Base-by-base conservation (phyloP, 768 basidiomycete species). In the Amanita exitialis region DNA sequence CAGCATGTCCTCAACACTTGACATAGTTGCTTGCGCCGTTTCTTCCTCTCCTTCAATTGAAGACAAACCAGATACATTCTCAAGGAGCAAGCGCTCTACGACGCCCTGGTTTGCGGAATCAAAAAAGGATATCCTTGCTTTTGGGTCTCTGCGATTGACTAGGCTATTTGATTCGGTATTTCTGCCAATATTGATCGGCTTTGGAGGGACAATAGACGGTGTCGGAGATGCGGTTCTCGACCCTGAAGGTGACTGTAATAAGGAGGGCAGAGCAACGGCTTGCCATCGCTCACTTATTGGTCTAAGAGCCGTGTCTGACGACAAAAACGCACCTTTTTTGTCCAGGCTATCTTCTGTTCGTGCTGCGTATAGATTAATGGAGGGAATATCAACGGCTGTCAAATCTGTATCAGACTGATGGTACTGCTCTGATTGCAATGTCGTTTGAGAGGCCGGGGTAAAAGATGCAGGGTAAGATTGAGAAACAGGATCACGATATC, bases 1-100 rank as follows among this genome's bases (percentile, higher is more conserved):
- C 21, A 99, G 74, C 91, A 99, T 94, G 64, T 99, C 96, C 62
- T 99, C 96, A 2, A 99, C 92, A 64, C 82, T 96, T 4, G 85
- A 72, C 68, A 99, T 75, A 3, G 90, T 90, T 7, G 84, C 88
- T 56, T 90, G 84, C 9, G 80, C 76, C 51, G 77, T 81, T 58
- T 90, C 88, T 48, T 86, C 85, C 51, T 83, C 83, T 10, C 73
- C 79, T 13, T 77, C 77, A 7, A 68, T 70, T 25, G 80, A 81
- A 21, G 76, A 53, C 49, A 67, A 64, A 32, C 58, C 57, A 41
- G 64, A 76, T 8, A 66, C 61, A 21, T 62, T 71, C 52, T 70
- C 68, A 27, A 73, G 72, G 13, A 91, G 74, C 13, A 93, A 70
- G 2, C 86, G 77, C 58, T 90, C 86, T 13, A 90, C 70, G 21